phyloP scores from a whole-genome alignment of 2,329 filamentous ascomycete species.

The Lecanicillium sp. region DNA sequence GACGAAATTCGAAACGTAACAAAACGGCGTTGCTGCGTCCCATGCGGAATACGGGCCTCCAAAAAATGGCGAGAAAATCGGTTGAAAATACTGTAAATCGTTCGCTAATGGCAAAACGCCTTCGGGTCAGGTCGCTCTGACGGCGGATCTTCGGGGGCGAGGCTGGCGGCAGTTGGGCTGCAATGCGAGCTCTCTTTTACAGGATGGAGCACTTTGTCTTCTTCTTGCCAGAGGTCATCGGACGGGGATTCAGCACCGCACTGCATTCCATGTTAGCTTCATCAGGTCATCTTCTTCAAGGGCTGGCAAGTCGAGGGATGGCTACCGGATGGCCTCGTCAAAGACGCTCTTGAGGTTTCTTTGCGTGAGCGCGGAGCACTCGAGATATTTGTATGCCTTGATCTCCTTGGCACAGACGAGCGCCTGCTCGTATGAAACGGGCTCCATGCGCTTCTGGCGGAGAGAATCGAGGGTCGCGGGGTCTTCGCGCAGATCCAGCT shows the following conservation, averaged over 20 bases:
- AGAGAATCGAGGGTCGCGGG: conserved; percentile 72
- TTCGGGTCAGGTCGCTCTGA: no score
- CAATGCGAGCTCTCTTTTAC: conserved; percentile 31
- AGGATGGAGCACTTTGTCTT: conserved; percentile 63
- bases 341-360: conserved; percentile 97
- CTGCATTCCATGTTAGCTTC: conserved; percentile 36
- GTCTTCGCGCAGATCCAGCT: conserved; percentile 92
- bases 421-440: conserved; percentile 92
- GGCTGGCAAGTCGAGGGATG: conserved; percentile 20
- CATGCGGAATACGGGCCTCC: conserved; percentile 3
- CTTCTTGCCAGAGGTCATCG: conserved; percentile 50
- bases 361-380: conserved; percentile 95
- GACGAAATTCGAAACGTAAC: conserved; percentile 5
- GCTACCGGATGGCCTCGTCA: conserved; percentile 94
- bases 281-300: conserved; percentile 12
- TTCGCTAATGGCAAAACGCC: no score
- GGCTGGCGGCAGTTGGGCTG: conserved; percentile 7
- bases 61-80: no score
- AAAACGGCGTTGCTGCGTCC: conserved; percentile 5
- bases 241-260: conserved; percentile 64
- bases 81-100: no score
- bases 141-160: no score
- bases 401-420: conserved; percentile 88
- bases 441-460: conserved; percentile 88
- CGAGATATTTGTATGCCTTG: conserved; percentile 91